These are phyloP conservation scores for Phytophthora nicotianae DNA, from an alignment of 352 stramenopile species.

Conservation along the genomic window DNA sequence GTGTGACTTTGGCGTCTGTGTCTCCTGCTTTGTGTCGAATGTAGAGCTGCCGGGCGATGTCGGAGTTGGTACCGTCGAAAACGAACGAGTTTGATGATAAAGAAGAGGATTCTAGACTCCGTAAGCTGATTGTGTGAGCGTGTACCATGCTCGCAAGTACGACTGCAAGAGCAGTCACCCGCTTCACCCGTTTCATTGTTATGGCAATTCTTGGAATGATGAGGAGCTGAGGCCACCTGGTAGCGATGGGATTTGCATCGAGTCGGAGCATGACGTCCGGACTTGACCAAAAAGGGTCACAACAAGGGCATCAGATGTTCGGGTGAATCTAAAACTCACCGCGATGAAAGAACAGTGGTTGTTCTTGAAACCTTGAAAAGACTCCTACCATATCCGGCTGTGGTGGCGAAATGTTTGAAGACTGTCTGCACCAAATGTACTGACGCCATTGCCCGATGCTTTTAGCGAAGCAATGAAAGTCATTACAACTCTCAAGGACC, in stretches of 20 bases:
- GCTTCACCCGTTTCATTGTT: background rate
- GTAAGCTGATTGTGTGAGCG: slow-evolving; percentile 5
- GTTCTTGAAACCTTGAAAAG: background rate
- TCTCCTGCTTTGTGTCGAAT: slow-evolving; percentile 24
- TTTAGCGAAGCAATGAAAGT: background rate
- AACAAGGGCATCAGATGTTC: slow-evolving; percentile 2
- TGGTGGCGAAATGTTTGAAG: slow-evolving; percentile 1
- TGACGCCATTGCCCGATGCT: background rate
- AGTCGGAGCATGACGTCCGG: slow-evolving; percentile 14
- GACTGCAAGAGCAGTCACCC: slow-evolving; percentile 3
- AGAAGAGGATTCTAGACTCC: slow-evolving; percentile 12
- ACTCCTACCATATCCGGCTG: background rate
- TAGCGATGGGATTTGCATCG: slow-evolving; percentile 19
- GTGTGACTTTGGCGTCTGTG: slow-evolving; percentile 7
- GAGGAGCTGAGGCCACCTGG: slow-evolving; percentile 17
- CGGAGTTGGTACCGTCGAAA: slow-evolving; percentile 43
- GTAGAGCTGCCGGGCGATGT: slow-evolving; percentile 43
- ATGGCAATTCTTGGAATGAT: slow-evolving; percentile 20
- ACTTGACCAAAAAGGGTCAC: background rate
- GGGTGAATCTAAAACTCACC: background rate
- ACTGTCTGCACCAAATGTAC: background rate
- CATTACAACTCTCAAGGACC: background rate
- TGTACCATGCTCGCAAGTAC: slow-evolving; percentile 7
- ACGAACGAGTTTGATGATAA: slow-evolving; percentile 8
- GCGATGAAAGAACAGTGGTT: background rate